phyloP scores from a whole-genome alignment of 306 rosid genomes.

The Prosopis cineraria region DNA sequence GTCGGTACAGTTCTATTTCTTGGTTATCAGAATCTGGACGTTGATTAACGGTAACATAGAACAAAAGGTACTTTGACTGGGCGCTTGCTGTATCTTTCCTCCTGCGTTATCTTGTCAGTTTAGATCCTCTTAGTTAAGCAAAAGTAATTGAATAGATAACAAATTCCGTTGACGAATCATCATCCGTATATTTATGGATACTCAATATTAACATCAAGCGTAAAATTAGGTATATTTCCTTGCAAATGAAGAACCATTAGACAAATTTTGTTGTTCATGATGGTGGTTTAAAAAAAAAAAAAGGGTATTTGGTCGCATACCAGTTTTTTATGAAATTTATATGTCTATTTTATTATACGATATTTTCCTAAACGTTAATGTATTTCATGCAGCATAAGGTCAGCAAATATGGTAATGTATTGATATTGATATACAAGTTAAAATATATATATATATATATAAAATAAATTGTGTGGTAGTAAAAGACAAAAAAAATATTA shows the following conservation, averaged over 20 bases:
- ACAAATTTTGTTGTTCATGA: too few relatives aligned
- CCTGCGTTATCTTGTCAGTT: neutral
- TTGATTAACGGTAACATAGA: constrained; percentile 8
- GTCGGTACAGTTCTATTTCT: neutral
- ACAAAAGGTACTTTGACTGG: neutral
- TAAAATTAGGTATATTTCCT: neutral
- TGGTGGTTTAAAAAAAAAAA: too few relatives aligned
- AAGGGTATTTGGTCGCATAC: too few relatives aligned
- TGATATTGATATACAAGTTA: too few relatives aligned
- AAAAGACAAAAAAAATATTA: too few relatives aligned
- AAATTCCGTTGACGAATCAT: neutral
- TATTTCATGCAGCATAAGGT: too few relatives aligned
- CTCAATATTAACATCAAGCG: neutral
- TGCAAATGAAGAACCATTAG: neutral
- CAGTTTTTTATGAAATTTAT: too few relatives aligned
- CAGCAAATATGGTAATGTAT: too few relatives aligned
- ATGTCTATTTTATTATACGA: too few relatives aligned
- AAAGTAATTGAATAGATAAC: neutral
- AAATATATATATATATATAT: too few relatives aligned
- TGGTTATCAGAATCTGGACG: neutral
- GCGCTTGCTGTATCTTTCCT: neutral
- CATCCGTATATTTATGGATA: neutral
- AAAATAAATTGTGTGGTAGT: too few relatives aligned
- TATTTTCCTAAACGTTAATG: too few relatives aligned
- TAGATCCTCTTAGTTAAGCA: neutral